These are phyloP conservation scores for Adansonia rubrostipa DNA, from an alignment of 441 rosid genomes.

Conservation along the genomic window DNA sequence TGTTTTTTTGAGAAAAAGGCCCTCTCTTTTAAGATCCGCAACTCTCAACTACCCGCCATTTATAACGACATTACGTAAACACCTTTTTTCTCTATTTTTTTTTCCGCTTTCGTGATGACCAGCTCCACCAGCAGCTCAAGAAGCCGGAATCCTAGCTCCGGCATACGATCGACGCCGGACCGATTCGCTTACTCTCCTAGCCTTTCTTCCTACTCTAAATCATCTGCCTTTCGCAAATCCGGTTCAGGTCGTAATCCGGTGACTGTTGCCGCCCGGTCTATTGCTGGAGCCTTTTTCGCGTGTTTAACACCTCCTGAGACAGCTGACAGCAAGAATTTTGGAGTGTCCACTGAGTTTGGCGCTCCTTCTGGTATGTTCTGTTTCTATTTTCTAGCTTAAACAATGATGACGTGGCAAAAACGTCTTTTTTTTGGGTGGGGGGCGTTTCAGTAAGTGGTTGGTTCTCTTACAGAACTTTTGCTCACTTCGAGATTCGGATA, in stretches of 20 bases:
- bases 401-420: background rate
- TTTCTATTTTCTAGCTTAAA: constrained; percentile 5
- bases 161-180: constrained; percentile 41
- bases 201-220: constrained; percentile 40
- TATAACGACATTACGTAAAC: background rate
- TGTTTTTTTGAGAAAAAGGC: constrained; percentile 18
- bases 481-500: background rate
- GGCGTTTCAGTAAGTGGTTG: background rate
- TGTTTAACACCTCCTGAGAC: constrained; percentile 79
- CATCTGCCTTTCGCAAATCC: constrained; percentile 43
- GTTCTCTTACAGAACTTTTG: background rate
- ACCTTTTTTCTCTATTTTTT: background rate
- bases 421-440: background rate
- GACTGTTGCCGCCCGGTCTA: constrained; percentile 45
- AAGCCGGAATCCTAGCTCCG: constrained; percentile 47
- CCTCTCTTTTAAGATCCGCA: background rate
- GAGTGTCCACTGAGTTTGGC: constrained; percentile 39
- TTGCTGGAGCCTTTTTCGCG: constrained; percentile 56
- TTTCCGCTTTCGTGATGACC: constrained; percentile 15
- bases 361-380: constrained; percentile 39
- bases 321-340: constrained; percentile 34
- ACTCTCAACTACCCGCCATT: constrained; percentile 33
- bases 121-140: constrained; percentile 35
- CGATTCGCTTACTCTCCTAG: constrained; percentile 40
- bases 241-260: constrained; percentile 38